phyloP scores from a whole-genome alignment of 192 early-diverging fungal species.

The Paraglomus occultum region DNA sequence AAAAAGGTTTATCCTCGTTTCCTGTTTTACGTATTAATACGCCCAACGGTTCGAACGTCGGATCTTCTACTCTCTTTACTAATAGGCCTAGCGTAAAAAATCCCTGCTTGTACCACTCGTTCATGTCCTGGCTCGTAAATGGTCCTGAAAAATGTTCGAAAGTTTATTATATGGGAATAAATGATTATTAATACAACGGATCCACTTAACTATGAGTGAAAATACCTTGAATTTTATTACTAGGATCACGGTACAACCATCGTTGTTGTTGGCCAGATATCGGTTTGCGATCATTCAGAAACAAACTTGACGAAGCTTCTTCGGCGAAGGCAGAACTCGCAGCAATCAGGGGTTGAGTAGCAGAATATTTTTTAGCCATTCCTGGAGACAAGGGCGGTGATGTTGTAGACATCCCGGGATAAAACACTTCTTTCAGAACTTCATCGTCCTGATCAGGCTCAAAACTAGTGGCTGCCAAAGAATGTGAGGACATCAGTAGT shows the following conservation, averaged over 20 bases:
- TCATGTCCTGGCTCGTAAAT: conserved; percentile 87
- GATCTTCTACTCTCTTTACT: conserved; percentile 77
- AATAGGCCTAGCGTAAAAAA: conserved; percentile 82
- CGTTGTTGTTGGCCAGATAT: conserved; percentile 38
- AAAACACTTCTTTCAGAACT: conserved; percentile 35
- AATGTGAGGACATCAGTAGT: background rate
- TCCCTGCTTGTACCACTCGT: conserved; percentile 88
- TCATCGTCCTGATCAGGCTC: conserved; percentile 34
- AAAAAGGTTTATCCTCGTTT: conserved; percentile 70
- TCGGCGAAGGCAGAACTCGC: conserved; percentile 17
- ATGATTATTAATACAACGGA: background rate
- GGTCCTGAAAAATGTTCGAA: conserved; percentile 42
- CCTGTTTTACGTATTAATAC: conserved; percentile 64
- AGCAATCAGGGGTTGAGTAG: conserved; percentile 8
- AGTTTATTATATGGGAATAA: background rate
- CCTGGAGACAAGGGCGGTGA: conserved; percentile 30
- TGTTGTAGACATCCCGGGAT: conserved; percentile 16
- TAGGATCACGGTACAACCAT: conserved; percentile 88
- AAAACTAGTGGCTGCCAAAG: conserved; percentile 4
- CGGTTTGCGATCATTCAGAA: conserved; percentile 10
- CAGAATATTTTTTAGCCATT: conserved; percentile 14
- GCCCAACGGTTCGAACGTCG: conserved; percentile 76
- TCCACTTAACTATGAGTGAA: background rate
- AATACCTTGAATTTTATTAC: conserved; percentile 76
- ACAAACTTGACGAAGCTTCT: conserved; percentile 4